Evolutionary conservation across 1,284 basidiomycete genomes (phyloP).

Genomic region (Baeospora myosura): DNA sequence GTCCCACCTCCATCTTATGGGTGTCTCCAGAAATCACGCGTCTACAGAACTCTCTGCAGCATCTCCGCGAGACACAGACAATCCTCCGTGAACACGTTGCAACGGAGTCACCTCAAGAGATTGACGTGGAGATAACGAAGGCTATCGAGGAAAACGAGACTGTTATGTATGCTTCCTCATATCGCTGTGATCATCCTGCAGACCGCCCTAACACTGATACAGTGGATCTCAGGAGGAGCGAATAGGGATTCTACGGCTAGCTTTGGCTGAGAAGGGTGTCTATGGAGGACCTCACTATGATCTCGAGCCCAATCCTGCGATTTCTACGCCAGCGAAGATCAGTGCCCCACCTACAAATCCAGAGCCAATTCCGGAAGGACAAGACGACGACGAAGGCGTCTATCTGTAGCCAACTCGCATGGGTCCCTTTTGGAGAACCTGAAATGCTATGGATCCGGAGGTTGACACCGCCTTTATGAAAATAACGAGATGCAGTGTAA

Average conservation of each 20-base stretch:
- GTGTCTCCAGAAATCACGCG: constrained; percentile 59
- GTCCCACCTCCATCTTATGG: constrained; percentile 7
- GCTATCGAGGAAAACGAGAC: constrained; percentile 39
- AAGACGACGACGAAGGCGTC: background rate
- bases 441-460: no score
- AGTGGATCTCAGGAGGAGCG: constrained; percentile 71
- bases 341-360: no score
- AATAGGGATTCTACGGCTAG: constrained; percentile 57
- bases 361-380: background rate
- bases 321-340: no score
- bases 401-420: background rate
- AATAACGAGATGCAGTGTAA: no score
- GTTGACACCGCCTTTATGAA: no score
- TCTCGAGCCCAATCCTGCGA: constrained; percentile 1
- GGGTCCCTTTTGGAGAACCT: no score
- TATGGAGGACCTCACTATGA: constrained; percentile 39
- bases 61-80: constrained; percentile 57
- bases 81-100: constrained; percentile 44
- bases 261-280: constrained; percentile 57
- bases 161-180: constrained; percentile 33
- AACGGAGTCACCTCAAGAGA: constrained; percentile 32
- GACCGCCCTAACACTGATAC: constrained; percentile 2
- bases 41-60: constrained; percentile 64
- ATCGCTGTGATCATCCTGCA: background rate
- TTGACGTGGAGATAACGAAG: constrained; percentile 34